These are phyloP conservation scores for Scutellaria galericulata DNA, from an alignment of 257 asterid genomes.

Conservation along the genomic window DNA sequence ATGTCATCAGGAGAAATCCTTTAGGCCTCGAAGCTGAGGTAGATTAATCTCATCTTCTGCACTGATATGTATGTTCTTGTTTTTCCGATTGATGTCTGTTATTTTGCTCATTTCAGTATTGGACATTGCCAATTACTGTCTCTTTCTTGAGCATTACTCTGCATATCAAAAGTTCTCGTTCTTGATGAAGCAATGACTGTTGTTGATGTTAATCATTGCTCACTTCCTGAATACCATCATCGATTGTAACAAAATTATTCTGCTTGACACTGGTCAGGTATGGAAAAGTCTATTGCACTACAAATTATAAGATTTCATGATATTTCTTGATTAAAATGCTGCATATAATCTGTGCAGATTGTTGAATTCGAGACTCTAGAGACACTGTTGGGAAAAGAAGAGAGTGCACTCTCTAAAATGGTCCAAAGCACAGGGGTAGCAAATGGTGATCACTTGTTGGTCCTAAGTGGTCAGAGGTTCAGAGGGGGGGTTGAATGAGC, in stretches of 20 bases:
- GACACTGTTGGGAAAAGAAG: constrained; percentile 63
- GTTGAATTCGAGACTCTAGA: constrained; percentile 84
- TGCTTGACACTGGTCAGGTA: constrained; percentile 93
- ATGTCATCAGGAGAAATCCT: constrained; percentile 79
- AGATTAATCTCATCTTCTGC: constrained; percentile 29
- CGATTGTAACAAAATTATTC: constrained; percentile 79
- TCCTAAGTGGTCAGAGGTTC: too few relatives aligned
- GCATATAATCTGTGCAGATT: constrained; percentile 46
- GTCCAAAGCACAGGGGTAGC: constrained; percentile 96
- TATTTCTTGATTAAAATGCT: not conserved
- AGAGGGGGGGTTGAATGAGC: too few relatives aligned
- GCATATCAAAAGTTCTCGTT: constrained; percentile 94
- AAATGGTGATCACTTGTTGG: too few relatives aligned
- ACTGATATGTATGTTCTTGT: constrained; percentile 14
- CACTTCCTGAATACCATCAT: constrained; percentile 91
- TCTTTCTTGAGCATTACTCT: constrained; percentile 94
- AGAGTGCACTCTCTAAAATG: constrained; percentile 91
- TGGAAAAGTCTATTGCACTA: constrained; percentile 17
- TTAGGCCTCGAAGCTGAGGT: constrained; percentile 94
- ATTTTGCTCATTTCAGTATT: constrained; percentile 63
- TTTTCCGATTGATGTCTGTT: not conserved
- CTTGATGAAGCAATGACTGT: too few relatives aligned
- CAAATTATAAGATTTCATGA: not conserved
- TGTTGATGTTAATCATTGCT: constrained; percentile 95
- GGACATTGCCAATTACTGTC: constrained; percentile 92